These are phyloP conservation scores for Flaveria brownii DNA, from an alignment of 129 eudicot genomes.

Conservation along the genomic window DNA sequence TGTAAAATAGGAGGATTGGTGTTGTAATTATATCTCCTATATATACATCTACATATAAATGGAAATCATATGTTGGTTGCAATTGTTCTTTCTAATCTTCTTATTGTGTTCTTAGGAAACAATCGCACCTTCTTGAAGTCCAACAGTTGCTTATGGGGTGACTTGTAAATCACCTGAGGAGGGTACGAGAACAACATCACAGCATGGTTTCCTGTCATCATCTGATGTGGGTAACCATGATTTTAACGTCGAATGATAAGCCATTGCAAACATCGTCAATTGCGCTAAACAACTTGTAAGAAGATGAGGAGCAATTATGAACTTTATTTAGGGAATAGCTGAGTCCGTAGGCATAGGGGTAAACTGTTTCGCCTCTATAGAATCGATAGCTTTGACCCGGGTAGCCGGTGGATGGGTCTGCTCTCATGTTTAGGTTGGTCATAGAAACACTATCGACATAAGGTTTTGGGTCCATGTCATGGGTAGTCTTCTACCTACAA, in stretches of 20 bases:
- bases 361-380: conserved; percentile 35
- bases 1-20: no score
- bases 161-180: conserved; percentile 27
- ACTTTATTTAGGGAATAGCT: conserved; percentile 32
- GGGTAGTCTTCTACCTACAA: no score
- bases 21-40: no score
- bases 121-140: conserved; percentile 33
- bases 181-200: conserved; percentile 36
- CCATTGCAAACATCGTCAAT: conserved; percentile 18
- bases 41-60: no score
- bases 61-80: no score
- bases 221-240: conserved; percentile 37
- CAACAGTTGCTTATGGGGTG: conserved; percentile 28
- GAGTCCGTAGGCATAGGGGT: conserved; percentile 46
- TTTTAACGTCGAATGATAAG: conserved; percentile 18
- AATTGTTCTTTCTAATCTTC: no score
- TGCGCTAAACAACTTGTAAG: conserved; percentile 21
- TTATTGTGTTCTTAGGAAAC: no score
- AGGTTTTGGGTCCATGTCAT: no score
- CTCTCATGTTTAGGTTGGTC: no score
- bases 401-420: conserved; percentile 19
- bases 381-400: conserved; percentile 49
- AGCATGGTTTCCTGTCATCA: conserved; percentile 32
- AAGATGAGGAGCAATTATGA: conserved; percentile 6
- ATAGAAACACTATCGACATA: no score